A percentile compares a stretch with the other conserved stretches of the same genome.
These are phyloP conservation scores for Astrephomene gubernaculifera DNA, from an alignment of 139 green algal genomes.

Conservation along the genomic window DNA sequence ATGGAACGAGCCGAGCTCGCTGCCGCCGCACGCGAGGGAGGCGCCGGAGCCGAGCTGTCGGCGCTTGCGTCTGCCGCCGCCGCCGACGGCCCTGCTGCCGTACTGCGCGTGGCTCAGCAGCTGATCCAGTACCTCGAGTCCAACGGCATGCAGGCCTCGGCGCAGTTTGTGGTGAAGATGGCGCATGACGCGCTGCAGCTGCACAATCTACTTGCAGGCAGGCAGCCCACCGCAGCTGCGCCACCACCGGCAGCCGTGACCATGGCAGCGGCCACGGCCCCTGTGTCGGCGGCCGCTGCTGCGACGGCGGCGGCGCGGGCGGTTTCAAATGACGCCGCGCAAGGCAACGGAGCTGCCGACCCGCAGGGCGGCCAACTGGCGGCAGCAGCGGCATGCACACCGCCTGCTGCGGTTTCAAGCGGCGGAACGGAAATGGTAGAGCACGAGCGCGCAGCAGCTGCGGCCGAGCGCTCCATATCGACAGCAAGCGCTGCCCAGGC, in stretches of 20 bases:
- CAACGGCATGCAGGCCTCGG: conserved; percentile 15
- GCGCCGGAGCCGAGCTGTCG: background rate
- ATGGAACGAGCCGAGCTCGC: conserved; percentile 39
- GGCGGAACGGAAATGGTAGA: too few relatives aligned
- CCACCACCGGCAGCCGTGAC: background rate
- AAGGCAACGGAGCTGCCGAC: too few relatives aligned
- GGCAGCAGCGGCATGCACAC: too few relatives aligned
- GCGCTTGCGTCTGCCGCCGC: background rate
- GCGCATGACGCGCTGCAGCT: conserved; percentile 34
- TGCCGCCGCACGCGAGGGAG: background rate
- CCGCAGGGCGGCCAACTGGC: too few relatives aligned
- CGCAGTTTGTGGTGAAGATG: background rate
- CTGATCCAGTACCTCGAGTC: conserved; percentile 28
- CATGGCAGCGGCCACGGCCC: too few relatives aligned
- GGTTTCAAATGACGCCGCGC: too few relatives aligned
- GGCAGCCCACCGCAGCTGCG: background rate
- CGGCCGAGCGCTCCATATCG: background rate
- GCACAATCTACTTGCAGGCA: background rate
- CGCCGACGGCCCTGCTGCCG: conserved; percentile 16
- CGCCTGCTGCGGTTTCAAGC: background rate
- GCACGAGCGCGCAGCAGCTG: too few relatives aligned
- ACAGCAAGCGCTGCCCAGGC: background rate
- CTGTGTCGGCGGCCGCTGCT: background rate
- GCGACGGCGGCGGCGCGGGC: background rate
- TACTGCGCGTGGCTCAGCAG: conserved; percentile 36